These are phyloP conservation scores for Pestalotiopsis sp. DNA, from an alignment of 2,329 filamentous ascomycete genomes.

Conservation along the genomic window DNA sequence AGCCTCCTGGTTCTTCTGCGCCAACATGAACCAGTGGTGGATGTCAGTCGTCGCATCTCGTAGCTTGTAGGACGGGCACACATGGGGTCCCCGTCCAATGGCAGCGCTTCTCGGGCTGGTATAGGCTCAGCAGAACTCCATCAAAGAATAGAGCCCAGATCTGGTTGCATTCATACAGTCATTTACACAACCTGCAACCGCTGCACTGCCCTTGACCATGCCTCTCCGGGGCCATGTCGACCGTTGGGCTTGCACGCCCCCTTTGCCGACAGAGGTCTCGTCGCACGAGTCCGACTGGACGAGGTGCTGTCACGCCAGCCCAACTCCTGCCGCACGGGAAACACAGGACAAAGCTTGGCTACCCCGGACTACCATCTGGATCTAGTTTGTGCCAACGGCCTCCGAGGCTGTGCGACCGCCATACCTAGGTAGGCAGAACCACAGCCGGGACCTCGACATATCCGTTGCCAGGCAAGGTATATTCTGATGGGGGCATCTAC, in stretches of 20 bases:
- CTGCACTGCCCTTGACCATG: not conserved
- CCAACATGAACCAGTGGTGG: not conserved
- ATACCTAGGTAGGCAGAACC: not conserved
- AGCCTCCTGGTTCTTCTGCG: not conserved
- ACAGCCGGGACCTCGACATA: not conserved
- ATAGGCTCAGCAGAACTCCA: not conserved
- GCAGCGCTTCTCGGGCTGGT: not conserved
- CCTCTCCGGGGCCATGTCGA: not conserved
- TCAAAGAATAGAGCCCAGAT: not conserved
- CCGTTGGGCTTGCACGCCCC: not conserved
- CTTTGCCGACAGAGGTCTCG: not conserved
- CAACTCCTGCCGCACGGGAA: not conserved
- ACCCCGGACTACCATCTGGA: not conserved
- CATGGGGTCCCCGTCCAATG: not conserved
- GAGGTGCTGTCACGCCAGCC: not conserved
- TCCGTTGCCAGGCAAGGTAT: no score
- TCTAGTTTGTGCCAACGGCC: not conserved
- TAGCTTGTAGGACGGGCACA: not conserved
- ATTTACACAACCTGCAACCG: not conserved
- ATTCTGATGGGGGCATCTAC: not conserved
- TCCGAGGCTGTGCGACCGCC: not conserved
- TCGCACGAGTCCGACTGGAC: not conserved
- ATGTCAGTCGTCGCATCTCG: no score
- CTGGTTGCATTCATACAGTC: not conserved
- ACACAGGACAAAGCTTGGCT: conserved; percentile 7